Evolutionary conservation across 345 rosid genomes (phyloP), one percentile per base, ranked within the genome.

Genomic region (Durio zibethinus): DNA sequence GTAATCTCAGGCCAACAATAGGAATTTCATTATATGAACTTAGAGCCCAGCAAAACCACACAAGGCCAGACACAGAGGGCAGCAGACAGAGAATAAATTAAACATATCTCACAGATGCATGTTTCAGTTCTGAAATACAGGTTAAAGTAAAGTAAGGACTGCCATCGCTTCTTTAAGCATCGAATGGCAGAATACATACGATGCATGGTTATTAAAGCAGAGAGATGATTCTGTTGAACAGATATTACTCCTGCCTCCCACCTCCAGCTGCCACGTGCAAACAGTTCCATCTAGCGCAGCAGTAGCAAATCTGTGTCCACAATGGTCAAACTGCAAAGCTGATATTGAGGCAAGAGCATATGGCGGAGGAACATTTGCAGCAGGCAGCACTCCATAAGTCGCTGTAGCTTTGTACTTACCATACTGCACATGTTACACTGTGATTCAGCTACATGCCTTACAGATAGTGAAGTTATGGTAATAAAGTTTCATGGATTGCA

Each of bases 181-280:
- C 11, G 31, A 80, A 83, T 76, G 76, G 77, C 31, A 27, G 67
- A 78, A 82, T 21, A 82, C 97, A 45, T 92, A 94, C 98, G 87
- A 84, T 65, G 97, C 94, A 82, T 91, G 86, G 77, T 88, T 87
- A 80, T 86, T 91, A 82, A 94, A 94, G 86, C 98, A 94, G 78
- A 90, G 87, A 87, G 92, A 94, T 67, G 98, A 92, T 85, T 91
- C 98, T 21, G 91, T 90, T 12, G 97, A 97, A 79, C 73, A 78
- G 78, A 87, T 83, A 69, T 92, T 92, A 88, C 97, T 88, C 86
- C 95, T 86, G 83, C 97, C 97, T 77, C 97, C 97, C 77, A 90
- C 98, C 85, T 91, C 97, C 76, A 93, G 87, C 86, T 92, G 94
- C 98, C 98, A 94, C 4, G 91, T 86, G 87, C 94, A 92, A 64